phyloP scores from a whole-genome alignment of 345 rosid genomes.

The Brassica carinata region DNA sequence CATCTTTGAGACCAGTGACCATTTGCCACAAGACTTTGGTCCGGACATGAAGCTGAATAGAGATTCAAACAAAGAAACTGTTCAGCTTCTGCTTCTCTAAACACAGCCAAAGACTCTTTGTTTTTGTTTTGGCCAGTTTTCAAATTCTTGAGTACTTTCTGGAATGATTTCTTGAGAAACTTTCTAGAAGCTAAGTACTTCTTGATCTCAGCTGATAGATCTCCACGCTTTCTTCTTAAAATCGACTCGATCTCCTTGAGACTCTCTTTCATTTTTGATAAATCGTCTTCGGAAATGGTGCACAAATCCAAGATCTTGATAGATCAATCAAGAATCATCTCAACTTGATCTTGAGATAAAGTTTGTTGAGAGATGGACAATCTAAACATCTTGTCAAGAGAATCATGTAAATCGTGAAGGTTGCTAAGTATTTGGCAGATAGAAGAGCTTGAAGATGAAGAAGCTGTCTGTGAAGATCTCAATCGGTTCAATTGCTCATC shows the following conservation, averaged over 20 bases:
- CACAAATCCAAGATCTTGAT: constrained; percentile 40
- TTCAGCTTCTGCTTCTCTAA: constrained; percentile 43
- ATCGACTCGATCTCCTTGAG: constrained; percentile 38
- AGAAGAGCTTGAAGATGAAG: constrained; percentile 39
- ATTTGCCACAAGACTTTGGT: constrained; percentile 24
- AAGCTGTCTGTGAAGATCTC: constrained; percentile 36
- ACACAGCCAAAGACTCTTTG: constrained; percentile 25
- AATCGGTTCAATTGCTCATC: constrained; percentile 43
- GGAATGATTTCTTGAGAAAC: constrained; percentile 29
- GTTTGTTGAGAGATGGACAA: constrained; percentile 29
- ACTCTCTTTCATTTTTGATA: constrained; percentile 35
- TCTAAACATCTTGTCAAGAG: constrained; percentile 34
- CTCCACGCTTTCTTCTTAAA: constrained; percentile 39
- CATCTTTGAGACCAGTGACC: constrained; percentile 49
- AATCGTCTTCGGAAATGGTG: constrained; percentile 39
- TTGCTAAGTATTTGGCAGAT: constrained; percentile 19
- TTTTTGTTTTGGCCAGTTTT: background rate
- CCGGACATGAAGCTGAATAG: constrained; percentile 44
- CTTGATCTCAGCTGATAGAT: constrained; percentile 33
- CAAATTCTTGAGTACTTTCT: constrained; percentile 30
- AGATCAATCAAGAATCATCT: constrained; percentile 45
- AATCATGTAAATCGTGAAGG: constrained; percentile 43
- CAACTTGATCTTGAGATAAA: constrained; percentile 37
- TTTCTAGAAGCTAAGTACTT: constrained; percentile 50
- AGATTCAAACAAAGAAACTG: constrained; percentile 41